These are phyloP conservation scores for Exophiala viscosa DNA, from an alignment of 2,329 filamentous ascomycete species.

Conservation along the genomic window DNA sequence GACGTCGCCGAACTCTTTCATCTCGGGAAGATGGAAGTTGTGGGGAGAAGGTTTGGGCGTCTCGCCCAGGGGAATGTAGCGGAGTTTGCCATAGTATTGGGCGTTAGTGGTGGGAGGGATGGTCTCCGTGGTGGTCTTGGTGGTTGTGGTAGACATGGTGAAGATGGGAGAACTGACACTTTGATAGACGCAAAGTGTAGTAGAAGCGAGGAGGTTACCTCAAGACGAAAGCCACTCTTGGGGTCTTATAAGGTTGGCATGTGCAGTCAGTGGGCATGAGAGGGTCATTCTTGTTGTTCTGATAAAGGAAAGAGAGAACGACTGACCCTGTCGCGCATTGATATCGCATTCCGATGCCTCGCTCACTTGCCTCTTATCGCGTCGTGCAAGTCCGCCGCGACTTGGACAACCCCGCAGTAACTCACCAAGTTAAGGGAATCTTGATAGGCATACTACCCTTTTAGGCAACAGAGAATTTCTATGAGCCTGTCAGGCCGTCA, in stretches of 20 bases:
- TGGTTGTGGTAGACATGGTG: slow-evolving; percentile 8
- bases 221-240: background rate
- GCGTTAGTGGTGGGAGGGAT: slow-evolving; percentile 11
- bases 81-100: slow-evolving; percentile 24
- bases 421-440: too few species aligned
- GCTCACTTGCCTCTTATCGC: background rate
- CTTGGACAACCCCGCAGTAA: background rate
- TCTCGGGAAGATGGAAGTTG: slow-evolving; percentile 24
- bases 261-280: background rate
- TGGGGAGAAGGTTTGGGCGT: slow-evolving; percentile 19
- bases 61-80: slow-evolving; percentile 20
- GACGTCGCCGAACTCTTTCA: slow-evolving; percentile 24
- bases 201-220: slow-evolving; percentile 1
- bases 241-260: background rate
- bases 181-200: too few species aligned
- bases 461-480: too few species aligned
- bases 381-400: slow-evolving; percentile 1
- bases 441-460: too few species aligned
- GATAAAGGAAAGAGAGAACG: slow-evolving; percentile 3
- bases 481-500: too few species aligned
- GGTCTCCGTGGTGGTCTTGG: slow-evolving; percentile 10
- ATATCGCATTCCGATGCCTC: background rate
- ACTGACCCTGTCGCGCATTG: background rate
- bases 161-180: background rate
- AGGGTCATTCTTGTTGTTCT: background rate